These are phyloP conservation scores for Nicotiana attenuata DNA, from an alignment of 257 asterid genomes.

Conservation along the genomic window DNA sequence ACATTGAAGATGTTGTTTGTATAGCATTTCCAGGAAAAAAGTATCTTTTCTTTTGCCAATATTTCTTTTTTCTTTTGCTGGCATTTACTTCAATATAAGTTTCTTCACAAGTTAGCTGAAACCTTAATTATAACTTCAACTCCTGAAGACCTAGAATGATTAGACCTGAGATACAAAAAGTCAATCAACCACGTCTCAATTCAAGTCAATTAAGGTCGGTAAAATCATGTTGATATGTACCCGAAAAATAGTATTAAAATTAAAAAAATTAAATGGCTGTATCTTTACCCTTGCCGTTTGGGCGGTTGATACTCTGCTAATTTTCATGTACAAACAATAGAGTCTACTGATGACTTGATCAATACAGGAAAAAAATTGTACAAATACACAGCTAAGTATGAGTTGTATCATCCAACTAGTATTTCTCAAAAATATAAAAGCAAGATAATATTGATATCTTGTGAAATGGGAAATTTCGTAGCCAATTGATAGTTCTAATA, in stretches of 20 bases:
- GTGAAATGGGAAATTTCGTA: neutral
- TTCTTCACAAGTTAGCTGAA: neutral
- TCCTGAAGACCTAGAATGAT: no score
- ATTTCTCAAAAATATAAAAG: no score
- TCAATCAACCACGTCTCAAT: neutral
- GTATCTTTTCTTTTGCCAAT: neutral
- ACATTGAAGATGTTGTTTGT: no score
- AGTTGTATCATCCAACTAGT: neutral
- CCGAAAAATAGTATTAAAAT: neutral
- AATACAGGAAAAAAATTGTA: neutral
- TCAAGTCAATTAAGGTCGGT: neutral
- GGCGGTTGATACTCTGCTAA: neutral
- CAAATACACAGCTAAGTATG: neutral
- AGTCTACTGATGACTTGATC: neutral
- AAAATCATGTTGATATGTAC: neutral
- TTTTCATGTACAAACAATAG: neutral
- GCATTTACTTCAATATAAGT: neutral
- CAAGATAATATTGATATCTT: neutral
- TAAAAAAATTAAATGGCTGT: neutral
- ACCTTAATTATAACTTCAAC: neutral
- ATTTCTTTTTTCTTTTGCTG: no score
- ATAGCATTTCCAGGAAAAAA: no score
- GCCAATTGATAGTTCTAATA: neutral
- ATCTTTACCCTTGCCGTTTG: neutral
- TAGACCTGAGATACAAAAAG: neutral